Evolutionary conservation across 805 yeast genomes (phyloP), one percentile per base, ranked within the genome.

Genomic region (Zygoascus flipseniorum): DNA sequence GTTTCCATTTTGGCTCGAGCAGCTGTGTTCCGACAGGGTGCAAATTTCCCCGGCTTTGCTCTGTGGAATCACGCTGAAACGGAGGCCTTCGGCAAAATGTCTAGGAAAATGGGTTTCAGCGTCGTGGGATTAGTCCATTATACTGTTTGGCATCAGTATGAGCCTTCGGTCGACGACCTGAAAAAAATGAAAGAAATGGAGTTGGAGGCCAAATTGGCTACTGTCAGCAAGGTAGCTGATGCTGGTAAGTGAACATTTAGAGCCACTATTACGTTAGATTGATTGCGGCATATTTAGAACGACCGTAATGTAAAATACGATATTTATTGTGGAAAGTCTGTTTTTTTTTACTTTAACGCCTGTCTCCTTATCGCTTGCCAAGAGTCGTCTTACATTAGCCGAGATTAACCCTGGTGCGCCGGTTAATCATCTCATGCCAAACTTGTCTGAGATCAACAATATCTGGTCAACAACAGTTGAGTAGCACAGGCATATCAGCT

Each of bases 41-140:
- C 92, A 2, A 93, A 88, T 72, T 90, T 89, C 77, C 97, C 98
- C 8, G 97, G 96, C 1, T 92, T 90, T 66, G 87, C 97, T 32
- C 90, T 89, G 70, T 85, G 86, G 70, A 88, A 86, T 62, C 98
- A 92, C 67, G 98, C 97, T 1, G 98, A 92, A 68, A 92, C 98
- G 2, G 98, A 92, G 71, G 97, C 93, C 0, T 90, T 92, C 70
- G 98, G 96, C 46, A 89, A 87, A 65, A 76, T 92, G 75, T 81
- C 88, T 61, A 83, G 87, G 60, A 75, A 84, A 57, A 88, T 92
- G 96, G 90, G 92, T 4, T 87, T 79, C 67, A 76, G 83, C 23
- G 97, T 92, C 23, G 77, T 84, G 56, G 98, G 98, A 0, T 76
- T 92, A 61, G 95, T 97, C 11, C 97, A 92, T 71, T 92, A 92